Evolutionary conservation across 1,284 basidiomycete species (phyloP), one percentile per base, ranked within the genome.

Genomic region (Sparassis latifolia): DNA sequence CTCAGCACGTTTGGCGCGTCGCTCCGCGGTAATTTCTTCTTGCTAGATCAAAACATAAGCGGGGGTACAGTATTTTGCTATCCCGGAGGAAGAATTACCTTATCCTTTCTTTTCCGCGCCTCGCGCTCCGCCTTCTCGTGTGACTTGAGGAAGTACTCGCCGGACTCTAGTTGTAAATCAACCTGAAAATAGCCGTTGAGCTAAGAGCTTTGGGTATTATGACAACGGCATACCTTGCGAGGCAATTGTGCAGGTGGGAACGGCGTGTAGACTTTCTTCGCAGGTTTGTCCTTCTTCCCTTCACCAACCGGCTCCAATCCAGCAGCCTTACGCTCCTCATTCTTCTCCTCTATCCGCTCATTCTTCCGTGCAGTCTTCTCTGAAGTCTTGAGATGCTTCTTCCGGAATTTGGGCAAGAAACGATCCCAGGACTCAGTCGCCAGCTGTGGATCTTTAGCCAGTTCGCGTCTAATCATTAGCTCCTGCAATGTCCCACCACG

Each of bases 211-310:
- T 43, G 31, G 29, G 35, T 20, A n/a, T 40, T 6, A 31, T 35
- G 33, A 39, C 28, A 10, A 39, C n/a, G 41, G 56, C 70, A 50
- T 61, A 88, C 88, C 77, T 99, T 99, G 62, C 92, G 85, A 37
- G 93, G 95, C 58, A 84, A 78, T 63, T 97, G 97, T 4, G 95
- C 76, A 30, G 97, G 97, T 33, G 97, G 97, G 83, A 99, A 99
- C 2, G 97, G 97, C 10, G 97, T 99, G 69, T 99, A 99, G n/a
- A 86, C 78, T 70, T 98, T 98, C 80, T 97, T 94, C 64, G 83
- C 79, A 42, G 76, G 75, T 60, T 82, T 82, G 46, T 72, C 67
- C 47, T 69, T 70, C 52, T 65, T 65, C 32, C 55, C 50, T 28
- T 71, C 66, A 35, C 67, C 66, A 28, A 61, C 44, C 0, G 74